Base-by-base conservation (phyloP, 495 filamentous ascomycete species). In the Penicillium argentinense region DNA sequence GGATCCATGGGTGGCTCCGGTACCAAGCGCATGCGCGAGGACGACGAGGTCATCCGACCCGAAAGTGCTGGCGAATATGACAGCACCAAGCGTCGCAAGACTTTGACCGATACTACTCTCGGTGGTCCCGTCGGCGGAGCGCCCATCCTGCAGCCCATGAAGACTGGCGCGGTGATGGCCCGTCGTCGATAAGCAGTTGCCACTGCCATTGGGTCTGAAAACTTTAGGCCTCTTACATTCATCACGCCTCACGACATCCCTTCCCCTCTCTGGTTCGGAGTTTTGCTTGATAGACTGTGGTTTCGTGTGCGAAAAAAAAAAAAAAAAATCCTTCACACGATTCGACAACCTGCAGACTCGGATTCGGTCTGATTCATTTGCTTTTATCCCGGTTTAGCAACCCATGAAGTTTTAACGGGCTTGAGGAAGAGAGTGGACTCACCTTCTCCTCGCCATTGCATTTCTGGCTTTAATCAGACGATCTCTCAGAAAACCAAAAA, bases 71-170 rank as follows among this genome's bases (percentile, higher is more conserved):
- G 63, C n/a, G 81, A 85, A 9, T 76, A 85, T 28, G 81, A 87
- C 13, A 57, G 84, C 53, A n/a, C n/a, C n/a, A 98, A 98, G 70
- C 85, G 93, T 17, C 86, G 88, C 26, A 93, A 91, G 75, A 91
- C 87, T 1, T 73, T 90, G 45, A 77, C 85, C 28, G 81, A 87
- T 46, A 75, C 82, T 9, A 64, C 67, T 13, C 65, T 76, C 1
- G 69, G 74, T 19, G 70, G 69, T 14, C 68, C 75, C 9, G 64
- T 78, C 7, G 71, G 73, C 5, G 69, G 69, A 2, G 57, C 62
- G 9, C 62, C 66, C 50, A 53, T 71, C 14, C 47, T 76, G 13
- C 72, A 76, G 34, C 68, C 69, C 30, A 71, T 76, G 64, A 72
- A 72, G 44, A 66, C 72, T 4, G 65, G 64, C n/a, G 63, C 59